These are phyloP conservation scores for Colletotrichum spaethianum DNA, from an alignment of 2,329 filamentous ascomycete species.

Conservation along the genomic window DNA sequence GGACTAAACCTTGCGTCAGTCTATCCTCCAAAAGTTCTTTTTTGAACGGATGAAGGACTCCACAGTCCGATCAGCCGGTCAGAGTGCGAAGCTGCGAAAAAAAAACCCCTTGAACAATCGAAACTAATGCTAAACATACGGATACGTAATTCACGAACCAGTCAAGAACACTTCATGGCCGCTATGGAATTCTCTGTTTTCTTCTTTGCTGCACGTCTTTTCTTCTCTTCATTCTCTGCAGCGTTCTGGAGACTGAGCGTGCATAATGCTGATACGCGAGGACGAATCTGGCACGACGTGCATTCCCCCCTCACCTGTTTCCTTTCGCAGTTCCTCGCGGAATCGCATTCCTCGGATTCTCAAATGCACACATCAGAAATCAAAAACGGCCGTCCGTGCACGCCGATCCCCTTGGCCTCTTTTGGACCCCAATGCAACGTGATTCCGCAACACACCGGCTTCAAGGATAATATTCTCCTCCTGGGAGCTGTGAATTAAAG, in stretches of 20 bases:
- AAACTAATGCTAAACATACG: not conserved
- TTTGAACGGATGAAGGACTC: not conserved
- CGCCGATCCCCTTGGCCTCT: slow-evolving; percentile 20
- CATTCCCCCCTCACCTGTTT: not conserved
- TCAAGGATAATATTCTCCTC: not conserved
- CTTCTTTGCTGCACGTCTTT: slow-evolving; percentile 3
- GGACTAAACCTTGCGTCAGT: slow-evolving; percentile 1
- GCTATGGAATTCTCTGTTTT: slow-evolving; percentile 4
- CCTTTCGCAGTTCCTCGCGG: not conserved
- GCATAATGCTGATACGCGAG: slow-evolving; percentile 1
- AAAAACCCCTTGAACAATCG: slow-evolving; percentile 4
- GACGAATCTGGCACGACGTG: not conserved
- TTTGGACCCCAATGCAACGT: slow-evolving; percentile 18
- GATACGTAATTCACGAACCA: not conserved
- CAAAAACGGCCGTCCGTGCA: slow-evolving; percentile 18
- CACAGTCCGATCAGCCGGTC: slow-evolving; percentile 29
- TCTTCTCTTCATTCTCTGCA: not conserved
- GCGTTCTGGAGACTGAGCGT: slow-evolving; percentile 14
- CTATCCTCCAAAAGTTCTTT: slow-evolving; percentile 13
- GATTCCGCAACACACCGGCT: not conserved
- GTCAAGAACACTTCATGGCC: not conserved
- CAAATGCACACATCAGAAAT: slow-evolving; percentile 16
- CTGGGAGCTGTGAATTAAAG: not conserved
- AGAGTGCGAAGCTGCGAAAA: not conserved
- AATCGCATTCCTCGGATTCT: slow-evolving; percentile 17